Evolutionary conservation across 2,329 filamentous ascomycete species (phyloP), one percentile per base, ranked within the genome.

Genomic region (Sporothrix phasma): DNA sequence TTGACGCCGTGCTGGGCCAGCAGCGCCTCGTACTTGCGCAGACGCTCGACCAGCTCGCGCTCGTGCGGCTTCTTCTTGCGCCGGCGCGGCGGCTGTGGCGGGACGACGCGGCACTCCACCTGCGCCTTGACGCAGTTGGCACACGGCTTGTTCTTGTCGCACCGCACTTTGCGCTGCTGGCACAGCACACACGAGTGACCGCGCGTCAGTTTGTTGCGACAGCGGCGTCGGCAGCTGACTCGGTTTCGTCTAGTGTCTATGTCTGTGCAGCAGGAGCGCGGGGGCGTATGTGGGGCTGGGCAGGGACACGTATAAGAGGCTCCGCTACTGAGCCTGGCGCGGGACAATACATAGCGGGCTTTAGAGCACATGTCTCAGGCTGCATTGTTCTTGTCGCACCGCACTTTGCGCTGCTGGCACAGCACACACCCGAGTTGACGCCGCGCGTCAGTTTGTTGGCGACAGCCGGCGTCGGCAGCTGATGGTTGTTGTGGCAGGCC

Each of bases 331-430:
- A n/a, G n/a, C n/a, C n/a, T n/a, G n/a, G n/a, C n/a, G n/a, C n/a
- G n/a, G n/a, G n/a, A n/a, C n/a, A n/a, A n/a, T n/a, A n/a, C n/a
- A n/a, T n/a, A n/a, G n/a, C n/a, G n/a, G n/a, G n/a, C n/a, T n/a
- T n/a, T n/a, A n/a, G n/a, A n/a, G n/a, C n/a, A n/a, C n/a, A n/a
- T n/a, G n/a, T n/a, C n/a, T n/a, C n/a, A n/a, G n/a, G n/a, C n/a
- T n/a, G n/a, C n/a, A n/a, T 86, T 86, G 69, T 81, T 84, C 74
- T 87, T 88, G 73, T 90, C 85, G 74, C 88, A 91, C 66, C 86
- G 86, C 47, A 91, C 82, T 73, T 91, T 91, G 66, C 88, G 84
- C 72, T 89, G 87, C 72, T 92, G 88, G 71, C 89, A 93, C 22
- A 86, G 79, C 15, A 90, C 80, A 70, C 89, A 93, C 66, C 82